Conservation (phyloP, 768 basidiomycete genomes). For the Podaxis sp. region DNA sequence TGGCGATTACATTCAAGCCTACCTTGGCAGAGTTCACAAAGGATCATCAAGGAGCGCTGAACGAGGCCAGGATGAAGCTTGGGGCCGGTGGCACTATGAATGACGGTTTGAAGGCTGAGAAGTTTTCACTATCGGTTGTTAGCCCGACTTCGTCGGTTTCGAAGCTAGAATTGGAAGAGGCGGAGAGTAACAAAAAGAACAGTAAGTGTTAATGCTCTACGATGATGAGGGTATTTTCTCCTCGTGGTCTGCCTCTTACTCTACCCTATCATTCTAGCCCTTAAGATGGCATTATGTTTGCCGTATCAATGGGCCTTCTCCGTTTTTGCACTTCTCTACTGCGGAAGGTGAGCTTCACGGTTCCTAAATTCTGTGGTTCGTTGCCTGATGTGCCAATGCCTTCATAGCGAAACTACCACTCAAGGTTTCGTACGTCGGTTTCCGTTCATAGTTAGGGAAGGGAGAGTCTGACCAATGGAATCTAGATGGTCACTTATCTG, state of each 20-base stretch:
- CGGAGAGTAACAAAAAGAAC: constrained; percentile 1
- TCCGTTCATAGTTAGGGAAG: background rate
- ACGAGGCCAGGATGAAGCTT: background rate
- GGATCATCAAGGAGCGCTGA: background rate
- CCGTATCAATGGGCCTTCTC: constrained; percentile 50
- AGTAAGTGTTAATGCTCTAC: constrained; percentile 16
- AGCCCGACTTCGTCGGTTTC: constrained; percentile 2
- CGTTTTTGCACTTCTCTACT: constrained; percentile 44
- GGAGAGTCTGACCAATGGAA: background rate
- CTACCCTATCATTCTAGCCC: constrained; percentile 26
- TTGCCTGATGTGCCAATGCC: background rate
- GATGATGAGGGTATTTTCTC: background rate
- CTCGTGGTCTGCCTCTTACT: background rate
- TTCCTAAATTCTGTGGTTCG: background rate
- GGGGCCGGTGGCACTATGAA: background rate
- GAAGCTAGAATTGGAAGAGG: background rate
- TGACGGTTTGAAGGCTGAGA: background rate
- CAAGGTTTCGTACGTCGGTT: constrained; percentile 47
- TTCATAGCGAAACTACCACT: constrained; percentile 46
- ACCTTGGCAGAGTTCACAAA: constrained; percentile 25
- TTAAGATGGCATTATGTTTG: constrained; percentile 38
- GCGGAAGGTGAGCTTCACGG: constrained; percentile 42
- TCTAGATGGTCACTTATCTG: constrained; percentile 54
- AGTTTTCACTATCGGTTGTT: background rate
- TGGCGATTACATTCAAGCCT: constrained; percentile 45